Evolutionary conservation across 352 stramenopile genomes (phyloP).

Genomic region (Phytophthora tentaculata): DNA sequence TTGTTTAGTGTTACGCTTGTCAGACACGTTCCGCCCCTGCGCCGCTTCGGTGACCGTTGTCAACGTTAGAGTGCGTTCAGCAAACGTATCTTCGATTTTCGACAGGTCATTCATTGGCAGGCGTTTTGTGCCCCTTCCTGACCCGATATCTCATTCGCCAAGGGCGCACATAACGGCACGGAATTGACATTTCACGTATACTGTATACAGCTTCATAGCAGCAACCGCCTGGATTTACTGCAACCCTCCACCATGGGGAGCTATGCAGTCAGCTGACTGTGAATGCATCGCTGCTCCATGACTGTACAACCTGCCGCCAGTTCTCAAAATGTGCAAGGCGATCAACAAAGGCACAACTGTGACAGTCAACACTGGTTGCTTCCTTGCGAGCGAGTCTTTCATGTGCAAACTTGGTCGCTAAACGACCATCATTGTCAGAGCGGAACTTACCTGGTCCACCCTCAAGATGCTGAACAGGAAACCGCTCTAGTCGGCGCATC

Average conservation of each 20-base stretch:
- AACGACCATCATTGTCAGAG: slow-evolving; percentile 9
- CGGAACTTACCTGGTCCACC: slow-evolving; percentile 20
- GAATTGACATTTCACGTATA: no score
- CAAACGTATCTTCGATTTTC: slow-evolving; percentile 32
- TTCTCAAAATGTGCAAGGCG: background rate
- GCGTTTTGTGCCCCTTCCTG: background rate
- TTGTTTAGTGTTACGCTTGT: no score
- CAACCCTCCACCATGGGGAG: no score
- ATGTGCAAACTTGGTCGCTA: slow-evolving; percentile 23
- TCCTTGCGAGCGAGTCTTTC: background rate
- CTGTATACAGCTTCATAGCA: no score
- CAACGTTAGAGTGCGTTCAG: background rate
- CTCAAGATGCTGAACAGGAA: slow-evolving; percentile 22
- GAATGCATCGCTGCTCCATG: slow-evolving; percentile 1
- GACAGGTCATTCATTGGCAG: slow-evolving; percentile 25
- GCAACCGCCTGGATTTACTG: background rate
- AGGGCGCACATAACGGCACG: slow-evolving; percentile 27
- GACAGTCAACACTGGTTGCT: slow-evolving; percentile 10
- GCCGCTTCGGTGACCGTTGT: slow-evolving; percentile 6
- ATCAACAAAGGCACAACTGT: slow-evolving; percentile 24
- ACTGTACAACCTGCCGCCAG: background rate
- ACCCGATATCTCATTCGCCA: slow-evolving; percentile 29
- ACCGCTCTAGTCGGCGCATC: slow-evolving; percentile 21
- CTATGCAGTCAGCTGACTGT: no score
- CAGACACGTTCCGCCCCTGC: slow-evolving; percentile 9